Conservation (phyloP, 2,329 filamentous ascomycete species). For the Colletotrichum sublineola region DNA sequence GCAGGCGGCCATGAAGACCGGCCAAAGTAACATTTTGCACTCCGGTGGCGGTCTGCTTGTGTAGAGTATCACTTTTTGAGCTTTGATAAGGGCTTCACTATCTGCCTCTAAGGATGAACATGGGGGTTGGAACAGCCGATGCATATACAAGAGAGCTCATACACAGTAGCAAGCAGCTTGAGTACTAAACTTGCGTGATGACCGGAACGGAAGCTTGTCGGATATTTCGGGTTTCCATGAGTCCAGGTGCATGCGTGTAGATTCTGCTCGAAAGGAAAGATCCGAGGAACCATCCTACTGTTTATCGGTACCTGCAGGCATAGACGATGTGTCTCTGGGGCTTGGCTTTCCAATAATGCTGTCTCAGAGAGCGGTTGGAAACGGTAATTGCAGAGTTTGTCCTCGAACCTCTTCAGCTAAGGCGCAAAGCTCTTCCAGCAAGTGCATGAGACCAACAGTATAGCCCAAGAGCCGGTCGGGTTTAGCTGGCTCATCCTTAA, state of each 20-base stretch:
- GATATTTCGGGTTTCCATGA: slow-evolving; percentile 46
- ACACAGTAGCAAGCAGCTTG: slow-evolving; percentile 48
- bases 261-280: slow-evolving; percentile 41
- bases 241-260: slow-evolving; percentile 42
- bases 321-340: neutral
- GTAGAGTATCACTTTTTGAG: slow-evolving; percentile 49
- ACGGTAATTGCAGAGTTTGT: slow-evolving; percentile 1
- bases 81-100: slow-evolving; percentile 45
- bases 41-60: slow-evolving; percentile 45
- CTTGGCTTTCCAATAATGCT: neutral
- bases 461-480: slow-evolving; percentile 51
- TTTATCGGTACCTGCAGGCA: slow-evolving; percentile 7
- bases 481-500: slow-evolving; percentile 45
- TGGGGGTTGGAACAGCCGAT: slow-evolving; percentile 47
- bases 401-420: slow-evolving; percentile 49
- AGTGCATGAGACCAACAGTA: slow-evolving; percentile 49
- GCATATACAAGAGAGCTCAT: slow-evolving; percentile 47
- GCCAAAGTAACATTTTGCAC: slow-evolving; percentile 49
- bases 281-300: slow-evolving; percentile 12
- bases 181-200: slow-evolving; percentile 47
- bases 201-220: slow-evolving; percentile 44
- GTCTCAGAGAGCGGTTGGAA: neutral
- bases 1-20: slow-evolving; percentile 48
- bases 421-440: slow-evolving; percentile 47
- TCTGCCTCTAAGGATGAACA: slow-evolving; percentile 44